Evolutionary conservation across 768 basidiomycete genomes (phyloP).

Genomic region (Calocybe cyanea): DNA sequence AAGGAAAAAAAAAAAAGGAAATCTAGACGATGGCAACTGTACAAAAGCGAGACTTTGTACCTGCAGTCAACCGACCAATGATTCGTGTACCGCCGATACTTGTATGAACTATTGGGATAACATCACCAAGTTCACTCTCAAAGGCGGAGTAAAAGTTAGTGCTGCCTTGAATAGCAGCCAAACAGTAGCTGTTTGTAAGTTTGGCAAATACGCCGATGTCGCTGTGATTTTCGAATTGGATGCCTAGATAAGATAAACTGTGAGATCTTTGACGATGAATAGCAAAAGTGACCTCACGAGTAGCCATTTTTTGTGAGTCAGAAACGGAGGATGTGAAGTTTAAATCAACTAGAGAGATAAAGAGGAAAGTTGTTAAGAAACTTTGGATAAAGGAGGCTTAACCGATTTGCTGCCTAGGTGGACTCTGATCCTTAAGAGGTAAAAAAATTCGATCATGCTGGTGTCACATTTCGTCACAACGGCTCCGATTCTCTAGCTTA

Average conservation of each 20-base stretch:
- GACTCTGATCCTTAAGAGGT: too few relatives aligned
- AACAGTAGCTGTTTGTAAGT: conserved; percentile 97
- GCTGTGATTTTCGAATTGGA: conserved; percentile 92
- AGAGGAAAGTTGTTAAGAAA: conserved; percentile 11
- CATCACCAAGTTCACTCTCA: conserved; percentile 89
- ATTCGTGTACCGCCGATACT: conserved; percentile 94
- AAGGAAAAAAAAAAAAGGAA: not conserved
- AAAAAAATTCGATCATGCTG: not conserved
- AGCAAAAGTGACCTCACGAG: conserved; percentile 32
- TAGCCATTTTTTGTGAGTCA: conserved; percentile 35
- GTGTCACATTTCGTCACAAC: conserved; percentile 23
- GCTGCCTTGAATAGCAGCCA: conserved; percentile 89
- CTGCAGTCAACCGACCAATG: conserved; percentile 88
- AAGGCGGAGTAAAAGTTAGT: conserved; percentile 98
- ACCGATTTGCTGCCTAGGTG: too few relatives aligned
- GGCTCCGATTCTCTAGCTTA: too few relatives aligned
- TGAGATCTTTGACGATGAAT: conserved; percentile 11
- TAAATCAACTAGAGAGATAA: conserved; percentile 9
- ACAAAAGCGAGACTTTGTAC: conserved; percentile 41
- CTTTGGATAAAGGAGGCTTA: not conserved
- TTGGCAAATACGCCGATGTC: conserved; percentile 98
- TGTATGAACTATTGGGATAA: conserved; percentile 94
- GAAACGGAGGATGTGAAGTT: conserved; percentile 2
- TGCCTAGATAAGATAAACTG: conserved; percentile 46
- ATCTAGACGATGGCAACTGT: too few relatives aligned